phyloP scores from a whole-genome alignment of 768 basidiomycete genomes.

The Rubroboletus pulcherrimus region DNA sequence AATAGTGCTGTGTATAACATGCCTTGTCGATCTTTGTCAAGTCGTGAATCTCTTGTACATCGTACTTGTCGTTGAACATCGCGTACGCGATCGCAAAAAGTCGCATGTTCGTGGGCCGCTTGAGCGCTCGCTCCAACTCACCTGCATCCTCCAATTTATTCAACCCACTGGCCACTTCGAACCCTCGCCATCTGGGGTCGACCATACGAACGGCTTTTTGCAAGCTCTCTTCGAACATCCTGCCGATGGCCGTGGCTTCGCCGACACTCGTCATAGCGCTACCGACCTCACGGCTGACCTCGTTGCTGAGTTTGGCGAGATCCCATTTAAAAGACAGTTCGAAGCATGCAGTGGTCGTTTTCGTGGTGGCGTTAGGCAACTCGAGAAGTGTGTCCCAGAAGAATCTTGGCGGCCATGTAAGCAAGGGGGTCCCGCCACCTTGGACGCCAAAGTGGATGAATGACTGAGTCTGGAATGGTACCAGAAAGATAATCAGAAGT shows the following conservation, averaged over 20 bases:
- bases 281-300: constrained; percentile 92
- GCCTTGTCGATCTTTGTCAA: constrained; percentile 98
- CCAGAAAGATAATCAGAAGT: no score
- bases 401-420: constrained; percentile 98
- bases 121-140: constrained; percentile 72
- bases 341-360: constrained; percentile 98
- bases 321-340: constrained; percentile 99
- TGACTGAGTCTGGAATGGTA: constrained; percentile 56
- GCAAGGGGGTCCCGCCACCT: constrained; percentile 99
- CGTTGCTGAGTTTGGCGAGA: constrained; percentile 91
- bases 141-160: constrained; percentile 69
- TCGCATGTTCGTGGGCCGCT: constrained; percentile 89
- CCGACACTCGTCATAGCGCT: constrained; percentile 99
- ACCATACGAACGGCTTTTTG: constrained; percentile 99
- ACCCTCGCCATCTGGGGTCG: constrained; percentile 94
- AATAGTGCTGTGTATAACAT: background rate
- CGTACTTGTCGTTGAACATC: constrained; percentile 90
- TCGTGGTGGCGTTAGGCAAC: constrained; percentile 97
- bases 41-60: constrained; percentile 86
- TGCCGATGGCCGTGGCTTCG: constrained; percentile 99
- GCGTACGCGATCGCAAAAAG: constrained; percentile 98
- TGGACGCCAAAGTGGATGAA: constrained; percentile 93
- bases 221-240: constrained; percentile 97
- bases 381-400: constrained; percentile 97
- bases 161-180: constrained; percentile 89